These are phyloP conservation scores for Verticillium nonalfalfae DNA, from an alignment of 2,329 filamentous ascomycete species.

Conservation along the genomic window DNA sequence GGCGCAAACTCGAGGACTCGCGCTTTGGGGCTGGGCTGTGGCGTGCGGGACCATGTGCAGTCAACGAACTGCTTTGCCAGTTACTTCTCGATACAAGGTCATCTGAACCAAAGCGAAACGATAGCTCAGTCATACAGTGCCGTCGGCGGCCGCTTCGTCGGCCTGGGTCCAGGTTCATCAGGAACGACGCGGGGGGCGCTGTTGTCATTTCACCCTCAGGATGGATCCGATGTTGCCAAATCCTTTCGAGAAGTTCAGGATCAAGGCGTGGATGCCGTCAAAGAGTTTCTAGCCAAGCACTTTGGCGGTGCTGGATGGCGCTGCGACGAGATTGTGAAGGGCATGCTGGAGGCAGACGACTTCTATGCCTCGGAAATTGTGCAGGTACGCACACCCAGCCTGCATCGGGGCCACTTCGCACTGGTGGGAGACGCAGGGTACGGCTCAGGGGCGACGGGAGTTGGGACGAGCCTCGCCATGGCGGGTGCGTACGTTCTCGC, in stretches of 20 bases:
- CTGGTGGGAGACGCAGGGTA: slow-evolving; percentile 44
- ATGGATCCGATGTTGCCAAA: slow-evolving; percentile 16
- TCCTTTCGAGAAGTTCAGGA: slow-evolving; percentile 32
- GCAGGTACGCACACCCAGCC: slow-evolving; percentile 31
- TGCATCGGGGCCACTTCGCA: slow-evolving; percentile 34
- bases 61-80: slow-evolving; percentile 31
- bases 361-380: slow-evolving; percentile 39
- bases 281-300: slow-evolving; percentile 16
- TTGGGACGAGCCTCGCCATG: slow-evolving; percentile 39
- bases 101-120: slow-evolving; percentile 26
- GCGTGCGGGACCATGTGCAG: slow-evolving; percentile 27
- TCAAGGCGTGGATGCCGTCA: slow-evolving; percentile 25
- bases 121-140: slow-evolving; percentile 28
- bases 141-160: slow-evolving; percentile 28
- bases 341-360: slow-evolving; percentile 26
- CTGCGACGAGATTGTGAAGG: slow-evolving; percentile 25
- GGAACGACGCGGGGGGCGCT: slow-evolving; percentile 23
- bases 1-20: slow-evolving; percentile 39
- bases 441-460: slow-evolving; percentile 38
- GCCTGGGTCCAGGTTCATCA: slow-evolving; percentile 22
- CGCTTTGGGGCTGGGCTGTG: slow-evolving; percentile 32
- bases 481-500: slow-evolving; percentile 44
- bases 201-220: slow-evolving; percentile 26
- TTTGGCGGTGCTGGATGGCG: slow-evolving; percentile 35
- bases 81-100: slow-evolving; percentile 31